Evolutionary conservation across 805 yeast species (phyloP).

Genomic region (Zygoascus bituminiphila): DNA sequence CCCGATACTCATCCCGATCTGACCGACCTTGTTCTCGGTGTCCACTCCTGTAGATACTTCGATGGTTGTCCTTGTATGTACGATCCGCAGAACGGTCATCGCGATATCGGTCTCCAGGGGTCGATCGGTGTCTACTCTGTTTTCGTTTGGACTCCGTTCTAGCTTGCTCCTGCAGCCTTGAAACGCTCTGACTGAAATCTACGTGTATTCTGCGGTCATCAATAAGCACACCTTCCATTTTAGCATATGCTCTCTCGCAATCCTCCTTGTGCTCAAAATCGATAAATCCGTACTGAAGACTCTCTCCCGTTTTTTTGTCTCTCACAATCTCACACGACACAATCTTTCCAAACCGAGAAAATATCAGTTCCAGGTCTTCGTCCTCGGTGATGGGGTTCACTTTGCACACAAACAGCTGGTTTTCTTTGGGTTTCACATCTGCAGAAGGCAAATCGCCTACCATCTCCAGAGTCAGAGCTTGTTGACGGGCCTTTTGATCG

Average conservation of each 20-base stretch:
- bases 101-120: no score
- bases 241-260: constrained; percentile 55
- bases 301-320: constrained; percentile 41
- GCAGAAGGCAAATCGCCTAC: constrained; percentile 57
- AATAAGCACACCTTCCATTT: constrained; percentile 53
- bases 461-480: constrained; percentile 54
- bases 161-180: constrained; percentile 25
- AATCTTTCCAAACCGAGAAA: constrained; percentile 54
- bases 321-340: constrained; percentile 43
- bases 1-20: no score
- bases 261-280: constrained; percentile 41
- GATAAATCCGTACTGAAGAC: constrained; percentile 56
- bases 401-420: constrained; percentile 53
- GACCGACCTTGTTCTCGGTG: not conserved
- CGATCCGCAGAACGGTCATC: not conserved
- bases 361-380: constrained; percentile 47
- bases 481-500: constrained; percentile 37
- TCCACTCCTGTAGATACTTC: not conserved
- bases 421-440: constrained; percentile 51
- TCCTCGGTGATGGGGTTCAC: constrained; percentile 54
- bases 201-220: constrained; percentile 59
- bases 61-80: not conserved
- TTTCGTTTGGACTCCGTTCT: constrained; percentile 2
- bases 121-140: not conserved
- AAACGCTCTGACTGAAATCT: constrained; percentile 55